Base-by-base conservation (phyloP, 2,329 filamentous ascomycete species). In the Bipolaris zeicola region DNA sequence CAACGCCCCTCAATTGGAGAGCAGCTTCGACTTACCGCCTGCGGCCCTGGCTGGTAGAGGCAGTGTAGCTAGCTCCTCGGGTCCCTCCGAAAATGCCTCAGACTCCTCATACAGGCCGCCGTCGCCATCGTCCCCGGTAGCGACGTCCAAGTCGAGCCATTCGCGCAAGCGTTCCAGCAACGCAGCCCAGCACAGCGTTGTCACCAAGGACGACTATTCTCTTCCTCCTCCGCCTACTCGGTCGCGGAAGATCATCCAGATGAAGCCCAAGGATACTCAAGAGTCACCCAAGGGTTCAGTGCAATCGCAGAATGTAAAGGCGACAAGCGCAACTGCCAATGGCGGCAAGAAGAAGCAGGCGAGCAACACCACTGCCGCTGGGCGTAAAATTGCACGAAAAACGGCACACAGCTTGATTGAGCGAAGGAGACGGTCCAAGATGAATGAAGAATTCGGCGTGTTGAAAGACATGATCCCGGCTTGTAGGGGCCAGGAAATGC, bases 401-500 rank as follows among this genome's bases (percentile, higher is more conserved):
- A 98, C 94, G 1, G 95, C 95, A 10, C 95, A 99, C 72, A 97
- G 92, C 70, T 79, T 98, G 64, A 99, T 98, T 66, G 95, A 99
- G 79, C 83, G 95, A 43, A 82, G 94, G 55, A 82, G 95, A 67
- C 83, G 95, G 60, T 96, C 91, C 11, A 99, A 98, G 81, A 99
- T 98, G 94, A 98, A 99, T 67, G 94, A 98, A 75, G 95, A 98
- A 78, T 98, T 98, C 79, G 90, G 87, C 1, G 89, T 96, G 14
- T 79, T 98, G 63, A 98, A 98, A 78, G 86, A 89, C 68, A 92
- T 99, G 90, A 96, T 98, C 55, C 95, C 95, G 0, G 94, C 95
- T 2, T 98, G 95, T 76, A 87, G 85, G n/a, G 93, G 92, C 6
- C 85, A 88, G 64, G 94, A 98, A 71, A 98, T 98, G 95, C 95